Conservation (phyloP, 352 stramenopile genomes). For the Peronospora belbahrii region DNA sequence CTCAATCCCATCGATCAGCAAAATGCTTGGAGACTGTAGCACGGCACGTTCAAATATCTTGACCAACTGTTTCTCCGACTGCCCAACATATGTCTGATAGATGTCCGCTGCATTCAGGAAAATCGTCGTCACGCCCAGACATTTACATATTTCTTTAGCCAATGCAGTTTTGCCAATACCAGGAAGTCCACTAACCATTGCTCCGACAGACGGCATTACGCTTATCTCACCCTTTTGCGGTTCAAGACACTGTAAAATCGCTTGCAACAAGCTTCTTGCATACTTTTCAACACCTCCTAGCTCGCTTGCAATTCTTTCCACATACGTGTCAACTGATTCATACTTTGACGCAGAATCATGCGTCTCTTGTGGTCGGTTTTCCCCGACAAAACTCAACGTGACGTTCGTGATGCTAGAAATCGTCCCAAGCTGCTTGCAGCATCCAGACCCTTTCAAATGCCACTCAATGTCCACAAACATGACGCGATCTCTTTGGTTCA, state of each 20-base stretch:
- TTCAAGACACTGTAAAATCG: slow-evolving; percentile 31
- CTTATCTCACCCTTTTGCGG: neutral
- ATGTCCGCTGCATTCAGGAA: slow-evolving; percentile 87
- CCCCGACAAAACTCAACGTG: slow-evolving; percentile 23
- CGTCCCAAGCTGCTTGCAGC: slow-evolving; percentile 25
- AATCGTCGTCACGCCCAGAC: slow-evolving; percentile 29
- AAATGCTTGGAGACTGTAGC: slow-evolving; percentile 45
- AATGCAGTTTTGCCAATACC: slow-evolving; percentile 69
- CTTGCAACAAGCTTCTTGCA: slow-evolving; percentile 27
- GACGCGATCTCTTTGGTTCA: slow-evolving; percentile 34
- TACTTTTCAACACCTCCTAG: slow-evolving; percentile 38
- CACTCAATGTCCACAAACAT: slow-evolving; percentile 27
- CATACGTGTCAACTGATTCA: slow-evolving; percentile 21
- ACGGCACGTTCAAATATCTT: slow-evolving; percentile 47
- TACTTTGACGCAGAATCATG: slow-evolving; percentile 8
- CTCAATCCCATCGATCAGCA: slow-evolving; percentile 90
- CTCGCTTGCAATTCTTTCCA: slow-evolving; percentile 22
- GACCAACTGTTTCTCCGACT: slow-evolving; percentile 75
- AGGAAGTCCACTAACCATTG: slow-evolving; percentile 58
- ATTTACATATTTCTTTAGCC: slow-evolving; percentile 34
- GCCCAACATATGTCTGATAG: slow-evolving; percentile 90
- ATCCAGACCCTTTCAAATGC: slow-evolving; percentile 24
- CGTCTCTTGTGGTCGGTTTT: neutral
- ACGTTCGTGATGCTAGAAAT: slow-evolving; percentile 22
- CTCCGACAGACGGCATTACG: slow-evolving; percentile 35